phyloP scores from a whole-genome alignment of 192 early-diverging fungal species.

The Entomortierella lignicola region DNA sequence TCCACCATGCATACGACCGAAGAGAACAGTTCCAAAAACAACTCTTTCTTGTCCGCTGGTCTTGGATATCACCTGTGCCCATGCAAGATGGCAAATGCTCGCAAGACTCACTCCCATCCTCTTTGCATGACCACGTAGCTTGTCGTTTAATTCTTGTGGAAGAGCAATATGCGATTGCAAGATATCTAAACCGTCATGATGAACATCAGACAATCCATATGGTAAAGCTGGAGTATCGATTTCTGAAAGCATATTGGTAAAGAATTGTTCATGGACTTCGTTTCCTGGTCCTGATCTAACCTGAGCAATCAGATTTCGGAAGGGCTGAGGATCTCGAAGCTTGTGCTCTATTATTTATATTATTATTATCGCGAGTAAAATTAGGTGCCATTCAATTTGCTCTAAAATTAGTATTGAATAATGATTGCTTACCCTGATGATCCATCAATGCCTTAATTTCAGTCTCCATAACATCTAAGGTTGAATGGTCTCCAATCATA shows the following conservation, averaged over 20 bases:
- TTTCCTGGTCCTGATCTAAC: not conserved
- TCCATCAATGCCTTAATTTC: too few relatives aligned
- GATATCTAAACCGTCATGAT: not conserved
- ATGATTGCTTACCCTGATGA: too few relatives aligned
- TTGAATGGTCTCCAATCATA: too few relatives aligned
- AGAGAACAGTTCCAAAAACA: constrained; percentile 5
- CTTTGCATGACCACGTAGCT: not conserved
- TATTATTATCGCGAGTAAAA: too few relatives aligned
- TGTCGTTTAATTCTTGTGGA: not conserved
- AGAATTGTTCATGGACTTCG: not conserved
- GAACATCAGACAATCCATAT: not conserved
- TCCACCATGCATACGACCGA: not conserved
- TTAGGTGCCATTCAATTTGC: too few relatives aligned
- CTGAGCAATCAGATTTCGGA: not conserved
- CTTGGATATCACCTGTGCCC: not conserved
- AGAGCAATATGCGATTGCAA: not conserved
- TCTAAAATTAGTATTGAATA: too few relatives aligned
- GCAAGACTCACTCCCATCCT: not conserved
- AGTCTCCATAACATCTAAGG: too few relatives aligned
- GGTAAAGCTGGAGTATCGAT: not conserved
- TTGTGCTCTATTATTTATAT: too few relatives aligned
- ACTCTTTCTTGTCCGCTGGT: constrained; percentile 7
- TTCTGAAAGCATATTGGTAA: not conserved
- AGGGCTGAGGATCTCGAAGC: not conserved
- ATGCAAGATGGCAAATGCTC: not conserved